These are phyloP conservation scores for Lycium barbarum DNA, from an alignment of 257 asterid genomes.

Conservation along the genomic window DNA sequence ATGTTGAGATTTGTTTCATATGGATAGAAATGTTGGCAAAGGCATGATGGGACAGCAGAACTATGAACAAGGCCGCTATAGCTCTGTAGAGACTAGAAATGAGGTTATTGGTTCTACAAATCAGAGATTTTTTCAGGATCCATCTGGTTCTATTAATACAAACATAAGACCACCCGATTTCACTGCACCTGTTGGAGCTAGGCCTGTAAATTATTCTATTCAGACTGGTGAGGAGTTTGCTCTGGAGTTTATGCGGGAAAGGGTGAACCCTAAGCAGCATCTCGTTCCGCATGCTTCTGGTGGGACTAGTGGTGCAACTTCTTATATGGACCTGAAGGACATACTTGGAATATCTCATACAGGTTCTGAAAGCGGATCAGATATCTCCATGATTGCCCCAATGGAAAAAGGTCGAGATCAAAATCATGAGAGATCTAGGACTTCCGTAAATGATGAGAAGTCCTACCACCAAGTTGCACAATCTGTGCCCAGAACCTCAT, in stretches of 20 bases:
- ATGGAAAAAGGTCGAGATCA: slow-evolving; percentile 53
- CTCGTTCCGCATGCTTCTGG: slow-evolving; percentile 55
- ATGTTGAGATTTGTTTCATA: slow-evolving; percentile 30
- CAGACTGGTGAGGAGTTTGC: slow-evolving; percentile 98
- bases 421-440: slow-evolving; percentile 49
- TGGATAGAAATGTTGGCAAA: slow-evolving; percentile 66
- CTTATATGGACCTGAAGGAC: slow-evolving; percentile 64
- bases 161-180: slow-evolving; percentile 63
- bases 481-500: slow-evolving; percentile 51
- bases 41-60: slow-evolving; percentile 56
- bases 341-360: slow-evolving; percentile 56
- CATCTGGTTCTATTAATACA: slow-evolving; percentile 59
- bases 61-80: slow-evolving; percentile 60
- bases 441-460: slow-evolving; percentile 54
- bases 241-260: slow-evolving; percentile 92
- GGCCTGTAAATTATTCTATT: slow-evolving; percentile 87
- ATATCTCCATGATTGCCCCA: slow-evolving; percentile 52
- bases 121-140: slow-evolving; percentile 65
- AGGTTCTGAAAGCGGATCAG: slow-evolving; percentile 56
- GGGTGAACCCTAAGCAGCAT: slow-evolving; percentile 79
- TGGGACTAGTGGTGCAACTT: slow-evolving; percentile 51
- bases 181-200: slow-evolving; percentile 55
- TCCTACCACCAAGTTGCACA: slow-evolving; percentile 48
- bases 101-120: slow-evolving; percentile 64
- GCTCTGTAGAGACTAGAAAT: slow-evolving; percentile 56